phyloP scores from a whole-genome alignment of 2,329 filamentous ascomycete genomes.

The Fusarium nisikadoi region DNA sequence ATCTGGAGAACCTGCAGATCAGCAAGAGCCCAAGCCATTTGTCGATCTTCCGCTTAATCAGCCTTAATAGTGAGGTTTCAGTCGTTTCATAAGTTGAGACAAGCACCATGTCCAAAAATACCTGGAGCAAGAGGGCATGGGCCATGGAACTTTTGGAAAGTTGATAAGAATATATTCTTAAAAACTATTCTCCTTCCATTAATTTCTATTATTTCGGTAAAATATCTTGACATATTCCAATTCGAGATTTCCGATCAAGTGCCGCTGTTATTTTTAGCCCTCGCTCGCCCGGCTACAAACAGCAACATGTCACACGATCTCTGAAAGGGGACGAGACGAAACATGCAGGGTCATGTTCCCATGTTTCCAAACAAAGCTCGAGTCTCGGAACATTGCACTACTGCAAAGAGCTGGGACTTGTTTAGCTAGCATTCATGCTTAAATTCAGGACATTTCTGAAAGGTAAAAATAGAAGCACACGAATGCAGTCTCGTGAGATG shows the following conservation, averaged over 20 bases:
- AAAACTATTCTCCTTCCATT: too few species aligned
- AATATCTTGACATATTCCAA: rapidly evolving
- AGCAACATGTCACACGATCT: not conserved
- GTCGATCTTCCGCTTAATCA: not conserved
- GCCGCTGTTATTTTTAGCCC: not conserved
- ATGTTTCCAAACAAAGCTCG: not conserved
- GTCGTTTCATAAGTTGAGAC: not conserved
- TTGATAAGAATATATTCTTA: not conserved
- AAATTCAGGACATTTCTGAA: rapidly evolving
- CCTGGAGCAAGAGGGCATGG: not conserved
- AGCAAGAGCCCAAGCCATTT: too few species aligned
- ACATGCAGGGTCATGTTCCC: not conserved
- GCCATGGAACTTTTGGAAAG: not conserved
- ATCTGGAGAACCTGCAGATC: not conserved
- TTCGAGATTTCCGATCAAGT: not conserved
- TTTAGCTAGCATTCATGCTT: not conserved
- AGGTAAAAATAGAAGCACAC: too few species aligned
- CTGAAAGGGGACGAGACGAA: not conserved
- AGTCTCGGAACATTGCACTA: not conserved
- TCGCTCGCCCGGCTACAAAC: not conserved
- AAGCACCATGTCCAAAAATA: not conserved
- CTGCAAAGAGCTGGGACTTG: rapidly evolving
- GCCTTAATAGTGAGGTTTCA: not conserved
- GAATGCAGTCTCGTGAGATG: not conserved
- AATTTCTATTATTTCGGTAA: not conserved